Conservation (phyloP, 2,329 filamentous ascomycete genomes). For the Exophiala phaeomuriformis region DNA sequence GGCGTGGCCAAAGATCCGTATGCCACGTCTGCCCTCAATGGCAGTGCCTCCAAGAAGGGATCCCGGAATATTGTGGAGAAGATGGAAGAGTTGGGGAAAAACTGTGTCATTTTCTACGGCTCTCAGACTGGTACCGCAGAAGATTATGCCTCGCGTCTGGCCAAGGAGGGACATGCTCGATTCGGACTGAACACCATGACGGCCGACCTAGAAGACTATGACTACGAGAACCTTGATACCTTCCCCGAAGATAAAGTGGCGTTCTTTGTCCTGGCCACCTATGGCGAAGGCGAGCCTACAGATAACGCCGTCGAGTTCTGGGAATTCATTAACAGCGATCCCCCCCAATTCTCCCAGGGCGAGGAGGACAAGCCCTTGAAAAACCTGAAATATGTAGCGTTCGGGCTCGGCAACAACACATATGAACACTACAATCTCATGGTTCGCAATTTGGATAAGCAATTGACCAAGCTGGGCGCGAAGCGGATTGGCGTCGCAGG, state of each 20-base stretch:
- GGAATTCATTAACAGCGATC: slow-evolving; percentile 83
- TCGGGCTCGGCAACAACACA: slow-evolving; percentile 97
- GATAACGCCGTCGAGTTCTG: slow-evolving; percentile 99
- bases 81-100: slow-evolving; percentile 91
- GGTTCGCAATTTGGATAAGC: slow-evolving; percentile 84
- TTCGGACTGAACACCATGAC: slow-evolving; percentile 98
- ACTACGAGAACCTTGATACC: slow-evolving; percentile 86
- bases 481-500: slow-evolving; percentile 78
- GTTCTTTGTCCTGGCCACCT: slow-evolving; percentile 94
- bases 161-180: slow-evolving; percentile 93
- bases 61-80: slow-evolving; percentile 91
- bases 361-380: slow-evolving; percentile 58
- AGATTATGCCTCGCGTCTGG: slow-evolving; percentile 91
- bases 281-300: slow-evolving; percentile 95
- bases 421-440: slow-evolving; percentile 99
- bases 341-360: slow-evolving; percentile 65
- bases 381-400: slow-evolving; percentile 87
- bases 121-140: slow-evolving; percentile 98
- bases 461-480: slow-evolving; percentile 73
- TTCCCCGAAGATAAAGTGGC: slow-evolving; percentile 84
- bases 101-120: slow-evolving; percentile 97
- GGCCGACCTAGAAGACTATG: slow-evolving; percentile 94
- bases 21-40: slow-evolving; percentile 63
- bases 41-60: slow-evolving; percentile 64
- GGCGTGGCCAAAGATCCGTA: slow-evolving; percentile 83